These are phyloP conservation scores for Paracoccidioides brasiliensis DNA, from an alignment of 2,329 filamentous ascomycete species.

Conservation along the genomic window DNA sequence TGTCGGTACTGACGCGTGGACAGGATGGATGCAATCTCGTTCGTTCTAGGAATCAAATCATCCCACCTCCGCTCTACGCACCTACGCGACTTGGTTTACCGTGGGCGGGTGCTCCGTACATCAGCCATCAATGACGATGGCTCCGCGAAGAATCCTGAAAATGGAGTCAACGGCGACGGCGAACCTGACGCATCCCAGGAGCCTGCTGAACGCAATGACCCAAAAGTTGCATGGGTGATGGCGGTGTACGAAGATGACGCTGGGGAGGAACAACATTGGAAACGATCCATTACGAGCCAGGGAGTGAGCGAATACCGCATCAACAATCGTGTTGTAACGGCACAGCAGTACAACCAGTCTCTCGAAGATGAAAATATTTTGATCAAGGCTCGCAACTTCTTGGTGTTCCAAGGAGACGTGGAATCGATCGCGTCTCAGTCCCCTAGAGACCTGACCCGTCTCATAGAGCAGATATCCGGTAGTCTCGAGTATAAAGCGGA, in stretches of 20 bases:
- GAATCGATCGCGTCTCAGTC: constrained; percentile 94
- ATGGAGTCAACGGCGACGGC: constrained; percentile 51
- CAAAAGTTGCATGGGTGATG: constrained; percentile 97
- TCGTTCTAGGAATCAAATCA: constrained; percentile 95
- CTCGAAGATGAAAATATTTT: constrained; percentile 90
- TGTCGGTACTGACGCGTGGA: constrained; percentile 6
- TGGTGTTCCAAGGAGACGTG: constrained; percentile 96
- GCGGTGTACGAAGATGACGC: constrained; percentile 97
- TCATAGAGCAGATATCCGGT: constrained; percentile 96
- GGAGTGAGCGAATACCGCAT: constrained; percentile 93
- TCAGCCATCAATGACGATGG: constrained; percentile 88
- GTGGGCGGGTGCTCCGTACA: constrained; percentile 81
- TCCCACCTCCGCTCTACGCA: constrained; percentile 93
- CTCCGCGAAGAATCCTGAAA: constrained; percentile 46
- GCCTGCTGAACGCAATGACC: constrained; percentile 56
- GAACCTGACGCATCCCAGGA: constrained; percentile 50
- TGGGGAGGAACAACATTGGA: constrained; percentile 90
- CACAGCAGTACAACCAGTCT: constrained; percentile 84
- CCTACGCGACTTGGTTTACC: constrained; percentile 88
- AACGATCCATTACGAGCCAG: constrained; percentile 77
- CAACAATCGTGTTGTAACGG: constrained; percentile 79
- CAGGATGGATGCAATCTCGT: constrained; percentile 98
- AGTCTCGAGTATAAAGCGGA: constrained; percentile 89
- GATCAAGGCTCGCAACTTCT: constrained; percentile 94
- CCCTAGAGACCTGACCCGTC: constrained; percentile 77